Evolutionary conservation across 2,329 filamentous ascomycete genomes (phyloP).

Genomic region (Pseudopithomyces chartarum): DNA sequence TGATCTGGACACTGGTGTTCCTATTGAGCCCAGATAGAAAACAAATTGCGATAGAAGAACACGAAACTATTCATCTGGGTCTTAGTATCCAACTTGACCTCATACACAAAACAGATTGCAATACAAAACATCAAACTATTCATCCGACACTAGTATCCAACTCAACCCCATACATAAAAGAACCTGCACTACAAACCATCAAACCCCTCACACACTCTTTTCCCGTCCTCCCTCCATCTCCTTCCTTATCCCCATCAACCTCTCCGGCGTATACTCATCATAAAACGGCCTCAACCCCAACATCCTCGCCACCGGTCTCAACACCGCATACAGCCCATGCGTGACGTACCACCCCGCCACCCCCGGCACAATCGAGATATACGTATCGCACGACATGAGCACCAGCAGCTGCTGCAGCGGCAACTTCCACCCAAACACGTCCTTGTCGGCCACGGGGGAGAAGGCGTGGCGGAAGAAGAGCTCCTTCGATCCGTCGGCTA

Average conservation of each 20-base stretch:
- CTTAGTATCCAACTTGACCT: too few species aligned
- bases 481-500: slow-evolving; percentile 17
- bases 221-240: background rate
- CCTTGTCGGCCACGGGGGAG: slow-evolving; percentile 7
- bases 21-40: too few species aligned
- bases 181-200: too few species aligned
- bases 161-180: too few species aligned
- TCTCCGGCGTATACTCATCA: slow-evolving; percentile 14
- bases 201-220: background rate
- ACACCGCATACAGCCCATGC: slow-evolving; percentile 10
- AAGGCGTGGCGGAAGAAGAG: slow-evolving; percentile 15
- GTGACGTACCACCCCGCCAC: slow-evolving; percentile 13
- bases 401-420: slow-evolving; percentile 14
- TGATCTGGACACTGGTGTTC: too few species aligned
- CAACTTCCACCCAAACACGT: slow-evolving; percentile 14
- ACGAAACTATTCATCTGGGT: too few species aligned
- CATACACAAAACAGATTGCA: too few species aligned
- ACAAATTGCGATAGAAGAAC: too few species aligned
- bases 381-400: slow-evolving; percentile 11
- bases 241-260: background rate
- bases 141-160: too few species aligned
- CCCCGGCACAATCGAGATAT: slow-evolving; percentile 8
- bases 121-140: too few species aligned
- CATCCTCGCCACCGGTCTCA: slow-evolving; percentile 1
- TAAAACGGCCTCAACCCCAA: slow-evolving; percentile 16